A percentile compares a stretch with the other conserved stretches of the same genome.
Conservation (phyloP, 2,329 filamentous ascomycete species). For the Colletotrichum sp. region DNA sequence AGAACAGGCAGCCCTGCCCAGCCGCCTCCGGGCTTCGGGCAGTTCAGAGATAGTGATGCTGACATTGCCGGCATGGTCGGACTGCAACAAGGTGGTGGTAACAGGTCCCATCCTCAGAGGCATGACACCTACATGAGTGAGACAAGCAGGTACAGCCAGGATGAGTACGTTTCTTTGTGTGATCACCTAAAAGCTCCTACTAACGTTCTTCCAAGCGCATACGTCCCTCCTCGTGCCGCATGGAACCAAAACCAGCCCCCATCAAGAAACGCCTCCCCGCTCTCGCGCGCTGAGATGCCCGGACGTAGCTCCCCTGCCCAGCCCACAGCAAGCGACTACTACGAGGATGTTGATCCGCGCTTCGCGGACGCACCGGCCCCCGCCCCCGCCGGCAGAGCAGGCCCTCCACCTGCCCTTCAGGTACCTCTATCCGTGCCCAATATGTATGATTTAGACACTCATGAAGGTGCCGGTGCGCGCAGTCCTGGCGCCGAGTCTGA, state of each 20-base stretch:
- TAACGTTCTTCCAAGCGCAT: slow-evolving; percentile 49
- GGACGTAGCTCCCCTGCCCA: slow-evolving; percentile 37
- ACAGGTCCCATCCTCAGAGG: slow-evolving; percentile 33
- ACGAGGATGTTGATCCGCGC: slow-evolving; percentile 91
- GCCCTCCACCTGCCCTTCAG: slow-evolving; percentile 18
- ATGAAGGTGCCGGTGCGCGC: slow-evolving; percentile 59
- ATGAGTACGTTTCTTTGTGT: slow-evolving; percentile 65
- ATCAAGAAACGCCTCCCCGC: slow-evolving; percentile 51
- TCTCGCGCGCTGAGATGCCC: slow-evolving; percentile 42
- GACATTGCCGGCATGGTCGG: slow-evolving; percentile 78
- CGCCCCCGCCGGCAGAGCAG: slow-evolving; percentile 22
- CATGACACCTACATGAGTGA: slow-evolving; percentile 66
- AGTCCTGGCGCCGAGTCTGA: slow-evolving; percentile 78
- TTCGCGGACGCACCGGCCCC: slow-evolving; percentile 58
- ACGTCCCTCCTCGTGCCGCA: slow-evolving; percentile 59
- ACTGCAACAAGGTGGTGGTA: slow-evolving; percentile 62
- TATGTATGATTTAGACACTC: slow-evolving; percentile 66
- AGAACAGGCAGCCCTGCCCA: slow-evolving; percentile 58
- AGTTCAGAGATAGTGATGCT: slow-evolving; percentile 68
- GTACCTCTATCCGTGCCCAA: slow-evolving; percentile 35
- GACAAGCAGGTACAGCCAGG: slow-evolving; percentile 73
- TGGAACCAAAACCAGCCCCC: slow-evolving; percentile 57
- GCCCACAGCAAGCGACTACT: slow-evolving; percentile 64
- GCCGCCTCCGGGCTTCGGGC: slow-evolving; percentile 45
- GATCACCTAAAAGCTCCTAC: slow-evolving; percentile 24